Evolutionary conservation across 148 eudicot species (phyloP).

Genomic region (Persicaria tinctoria): DNA sequence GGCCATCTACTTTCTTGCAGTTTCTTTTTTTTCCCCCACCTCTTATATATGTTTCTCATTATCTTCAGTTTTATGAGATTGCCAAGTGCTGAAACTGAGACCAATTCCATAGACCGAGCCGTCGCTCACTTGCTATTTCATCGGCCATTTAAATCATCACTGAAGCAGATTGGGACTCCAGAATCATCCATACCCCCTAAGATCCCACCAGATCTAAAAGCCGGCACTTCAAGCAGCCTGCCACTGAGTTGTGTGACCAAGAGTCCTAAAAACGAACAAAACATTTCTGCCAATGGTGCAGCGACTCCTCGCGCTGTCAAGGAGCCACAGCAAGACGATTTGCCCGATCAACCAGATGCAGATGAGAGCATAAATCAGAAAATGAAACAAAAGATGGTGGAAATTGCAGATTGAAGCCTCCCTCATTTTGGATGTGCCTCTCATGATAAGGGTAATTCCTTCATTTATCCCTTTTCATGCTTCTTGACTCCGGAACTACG

Average conservation of each 20-base stretch:
- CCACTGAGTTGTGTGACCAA: slow-evolving; percentile 20
- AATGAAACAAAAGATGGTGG: slow-evolving; percentile 22
- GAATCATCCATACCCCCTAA: slow-evolving; percentile 40
- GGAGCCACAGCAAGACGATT: slow-evolving; percentile 22
- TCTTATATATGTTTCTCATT: neutral
- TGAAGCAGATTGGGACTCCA: slow-evolving; percentile 39
- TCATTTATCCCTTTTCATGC: slow-evolving; percentile 25
- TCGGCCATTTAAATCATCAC: slow-evolving; percentile 34
- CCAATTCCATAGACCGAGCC: slow-evolving; percentile 69
- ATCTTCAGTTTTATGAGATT: slow-evolving; percentile 30
- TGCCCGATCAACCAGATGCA: slow-evolving; percentile 13
- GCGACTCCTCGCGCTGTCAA: slow-evolving; percentile 20
- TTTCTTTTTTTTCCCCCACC: neutral
- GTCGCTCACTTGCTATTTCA: slow-evolving; percentile 82
- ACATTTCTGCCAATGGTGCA: slow-evolving; percentile 18
- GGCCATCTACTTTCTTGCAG: neutral
- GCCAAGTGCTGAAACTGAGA: slow-evolving; percentile 47
- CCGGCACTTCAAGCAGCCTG: slow-evolving; percentile 22
- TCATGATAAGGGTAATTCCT: slow-evolving; percentile 37
- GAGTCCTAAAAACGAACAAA: slow-evolving; percentile 22
- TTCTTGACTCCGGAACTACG: slow-evolving; percentile 7
- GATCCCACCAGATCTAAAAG: slow-evolving; percentile 21
- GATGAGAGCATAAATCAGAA: slow-evolving; percentile 23
- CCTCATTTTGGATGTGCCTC: neutral
- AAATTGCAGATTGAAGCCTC: slow-evolving; percentile 19